These are phyloP conservation scores for Prunus mongolica DNA, from an alignment of 306 rosid genomes.

Conservation along the genomic window DNA sequence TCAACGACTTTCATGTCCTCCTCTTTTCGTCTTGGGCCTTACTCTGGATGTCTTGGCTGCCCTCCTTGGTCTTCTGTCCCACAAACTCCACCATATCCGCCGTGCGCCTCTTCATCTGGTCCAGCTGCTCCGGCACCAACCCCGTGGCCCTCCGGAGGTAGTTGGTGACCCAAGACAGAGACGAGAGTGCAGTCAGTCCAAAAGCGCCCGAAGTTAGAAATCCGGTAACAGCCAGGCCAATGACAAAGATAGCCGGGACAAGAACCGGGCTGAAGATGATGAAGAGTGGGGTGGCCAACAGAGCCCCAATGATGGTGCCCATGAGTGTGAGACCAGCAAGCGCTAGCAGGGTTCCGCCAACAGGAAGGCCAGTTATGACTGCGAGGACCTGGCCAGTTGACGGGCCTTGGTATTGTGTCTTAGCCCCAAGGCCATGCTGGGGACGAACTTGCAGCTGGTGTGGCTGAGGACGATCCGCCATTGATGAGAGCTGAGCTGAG, in stretches of 20 bases:
- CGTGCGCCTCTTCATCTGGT: slow-evolving; percentile 44
- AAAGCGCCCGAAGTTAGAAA: slow-evolving; percentile 52
- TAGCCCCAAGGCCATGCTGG: not conserved
- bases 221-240: slow-evolving; percentile 47
- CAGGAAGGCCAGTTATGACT: slow-evolving; percentile 37
- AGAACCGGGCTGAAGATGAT: slow-evolving; percentile 73
- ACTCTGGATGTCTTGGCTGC: slow-evolving; percentile 62
- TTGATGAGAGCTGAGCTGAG: not conserved
- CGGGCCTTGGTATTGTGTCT: slow-evolving; percentile 20
- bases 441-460: slow-evolving; percentile 68
- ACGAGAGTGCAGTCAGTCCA: slow-evolving; percentile 55
- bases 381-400: slow-evolving; percentile 43
- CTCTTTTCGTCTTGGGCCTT: slow-evolving; percentile 71
- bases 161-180: slow-evolving; percentile 59
- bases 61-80: slow-evolving; percentile 84
- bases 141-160: slow-evolving; percentile 28
- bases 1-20: slow-evolving; percentile 19
- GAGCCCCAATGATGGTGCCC: slow-evolving; percentile 49
- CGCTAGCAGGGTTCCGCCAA: slow-evolving; percentile 51
- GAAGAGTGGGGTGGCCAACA: slow-evolving; percentile 49
- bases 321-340: slow-evolving; percentile 50
- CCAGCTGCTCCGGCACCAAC: slow-evolving; percentile 43
- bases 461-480: slow-evolving; percentile 66
- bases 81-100: slow-evolving; percentile 48
- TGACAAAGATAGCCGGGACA: slow-evolving; percentile 50